Evolutionary conservation across 2,329 filamentous ascomycete genomes (phyloP).

Genomic region (Leptosphaerulina australis): DNA sequence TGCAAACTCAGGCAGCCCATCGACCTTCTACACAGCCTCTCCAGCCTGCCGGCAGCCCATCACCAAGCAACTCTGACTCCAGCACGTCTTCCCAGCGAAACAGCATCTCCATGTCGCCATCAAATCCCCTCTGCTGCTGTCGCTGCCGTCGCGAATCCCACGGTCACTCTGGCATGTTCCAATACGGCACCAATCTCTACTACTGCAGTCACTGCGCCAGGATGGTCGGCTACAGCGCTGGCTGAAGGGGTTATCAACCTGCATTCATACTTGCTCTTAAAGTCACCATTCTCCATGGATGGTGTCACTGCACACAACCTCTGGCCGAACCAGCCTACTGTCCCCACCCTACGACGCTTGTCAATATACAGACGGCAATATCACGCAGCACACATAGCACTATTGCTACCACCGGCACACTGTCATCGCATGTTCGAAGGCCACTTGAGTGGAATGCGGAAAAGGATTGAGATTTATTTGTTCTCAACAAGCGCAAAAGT

Average conservation of each 20-base stretch:
- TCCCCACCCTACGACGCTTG: not conserved
- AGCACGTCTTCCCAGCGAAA: conserved; percentile 18
- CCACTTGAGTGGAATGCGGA: not conserved
- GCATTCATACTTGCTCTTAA: not conserved
- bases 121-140: conserved; percentile 35
- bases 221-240: conserved; percentile 48
- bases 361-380: not conserved
- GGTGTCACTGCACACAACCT: not conserved
- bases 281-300: not conserved
- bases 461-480: not conserved
- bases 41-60: conserved; percentile 25
- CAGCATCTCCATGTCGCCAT: conserved; percentile 23
- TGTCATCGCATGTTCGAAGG: not conserved
- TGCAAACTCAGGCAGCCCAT: conserved; percentile 48
- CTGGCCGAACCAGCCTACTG: not conserved
- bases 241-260: conserved; percentile 28
- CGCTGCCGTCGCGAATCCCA: conserved; percentile 45
- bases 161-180: conserved; percentile 39
- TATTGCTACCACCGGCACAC: conserved; percentile 10
- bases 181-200: conserved; percentile 49
- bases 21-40: conserved; percentile 38
- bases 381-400: conserved; percentile 9
- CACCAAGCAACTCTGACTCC: conserved; percentile 20
- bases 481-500: not conserved
- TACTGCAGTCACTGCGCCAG: conserved; percentile 51